Conservation (phyloP, 495 filamentous ascomycete genomes). For the Tuber umbilicatum region DNA sequence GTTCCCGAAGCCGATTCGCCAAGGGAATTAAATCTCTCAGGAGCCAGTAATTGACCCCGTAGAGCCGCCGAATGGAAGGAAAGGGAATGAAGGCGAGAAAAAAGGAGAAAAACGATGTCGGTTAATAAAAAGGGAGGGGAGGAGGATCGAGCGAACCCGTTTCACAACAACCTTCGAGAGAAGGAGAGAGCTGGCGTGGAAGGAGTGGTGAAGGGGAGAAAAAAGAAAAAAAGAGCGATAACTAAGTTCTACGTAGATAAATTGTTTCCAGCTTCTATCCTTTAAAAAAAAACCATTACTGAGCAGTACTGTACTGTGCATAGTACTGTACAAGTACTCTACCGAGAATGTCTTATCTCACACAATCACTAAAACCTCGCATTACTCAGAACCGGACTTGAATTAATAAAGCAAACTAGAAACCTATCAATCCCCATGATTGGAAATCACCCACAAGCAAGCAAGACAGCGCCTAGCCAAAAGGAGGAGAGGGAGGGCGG, state of each 20-base stretch:
- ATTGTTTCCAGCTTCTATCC: not conserved
- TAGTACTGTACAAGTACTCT: too few relatives aligned
- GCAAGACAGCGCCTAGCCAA: not conserved
- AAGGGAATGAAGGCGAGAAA: not conserved
- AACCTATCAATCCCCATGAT: not conserved
- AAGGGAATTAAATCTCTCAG: slow-evolving; percentile 1
- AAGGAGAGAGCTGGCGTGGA: not conserved
- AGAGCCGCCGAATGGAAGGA: not conserved
- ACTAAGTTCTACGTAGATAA: not conserved
- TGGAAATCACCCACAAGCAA: not conserved
- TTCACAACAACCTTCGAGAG: not conserved
- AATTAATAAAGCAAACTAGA: not conserved
- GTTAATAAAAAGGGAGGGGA: not conserved
- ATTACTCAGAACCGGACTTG: not conserved
- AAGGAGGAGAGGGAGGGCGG: not conserved
- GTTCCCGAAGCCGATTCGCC: not conserved
- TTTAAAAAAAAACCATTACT: not conserved
- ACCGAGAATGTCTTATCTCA: not conserved
- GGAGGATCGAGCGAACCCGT: not conserved
- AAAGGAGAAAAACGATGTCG: not conserved
- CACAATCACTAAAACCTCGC: not conserved
- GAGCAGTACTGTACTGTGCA: too few relatives aligned
- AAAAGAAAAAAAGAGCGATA: too few relatives aligned
- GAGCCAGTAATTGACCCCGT: not conserved
- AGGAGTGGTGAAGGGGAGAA: not conserved